Base-by-base conservation (phyloP, 2,329 filamentous ascomycete genomes). In the Cytospora schulzeri region DNA sequence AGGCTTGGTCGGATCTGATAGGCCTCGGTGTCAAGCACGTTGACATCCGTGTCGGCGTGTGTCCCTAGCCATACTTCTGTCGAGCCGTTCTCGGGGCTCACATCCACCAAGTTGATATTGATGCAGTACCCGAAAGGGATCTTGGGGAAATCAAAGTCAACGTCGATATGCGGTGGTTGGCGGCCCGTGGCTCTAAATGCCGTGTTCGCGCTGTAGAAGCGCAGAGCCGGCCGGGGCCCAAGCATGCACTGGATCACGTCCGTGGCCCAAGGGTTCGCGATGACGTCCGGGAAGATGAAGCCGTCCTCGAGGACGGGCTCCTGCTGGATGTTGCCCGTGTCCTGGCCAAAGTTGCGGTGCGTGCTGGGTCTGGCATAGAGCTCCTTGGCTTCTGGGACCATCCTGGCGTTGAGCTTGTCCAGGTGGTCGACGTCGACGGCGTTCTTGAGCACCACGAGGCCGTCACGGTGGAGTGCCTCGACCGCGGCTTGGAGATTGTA, bases 11-110 rank as follows among this genome's bases (percentile, higher is more conserved):
- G 73, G 61, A 79, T 76, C 61, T 70, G 57, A 54, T 64, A 51
- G 62, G 56, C 28, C 11, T 65, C 57, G 12, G 67, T 53, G 57
- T 70, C 68, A 63, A 75, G 73, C 52, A 73, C 70, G 29, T 71
- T 63, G 41, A 71, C 66, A 64, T 74, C 68, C 62, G 76, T 77
- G 24, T 76, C 76, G n/a, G 71, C 65, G 67, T 84, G 82, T 0
- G 77, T 80, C 1, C 81, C 81, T 0, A 79, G 75, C 81, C 82
- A 84, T 19, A 84, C 70, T 69, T 84, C 81, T 0, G 81, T 85
- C 1, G 76, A 75, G 19, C 81, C 82, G 60, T 83, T 83, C 17
- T 77, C 71, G 1, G 77, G 73, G 4, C 75, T 74, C 52, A 78
- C 78, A 31, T 79, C 77, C 9, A 82, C 74, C 7, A 83, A 75